Evolutionary conservation across 2,329 filamentous ascomycete species (phyloP).

Genomic region (Grosmannia clavigera): DNA sequence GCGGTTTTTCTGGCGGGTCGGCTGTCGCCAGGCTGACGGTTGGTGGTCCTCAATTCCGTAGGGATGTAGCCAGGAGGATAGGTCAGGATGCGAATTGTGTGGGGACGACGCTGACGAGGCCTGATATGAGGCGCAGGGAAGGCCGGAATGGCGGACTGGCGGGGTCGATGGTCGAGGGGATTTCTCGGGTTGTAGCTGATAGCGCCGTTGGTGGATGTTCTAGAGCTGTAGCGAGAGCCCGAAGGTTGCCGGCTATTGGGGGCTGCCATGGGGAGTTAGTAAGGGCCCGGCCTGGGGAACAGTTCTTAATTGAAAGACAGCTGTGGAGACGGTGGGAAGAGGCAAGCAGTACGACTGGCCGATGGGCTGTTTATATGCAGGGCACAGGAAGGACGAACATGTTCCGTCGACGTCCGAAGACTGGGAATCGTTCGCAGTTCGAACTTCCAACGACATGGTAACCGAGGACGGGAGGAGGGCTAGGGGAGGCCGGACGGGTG

Average conservation of each 20-base stretch:
- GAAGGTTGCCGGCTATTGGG: background rate
- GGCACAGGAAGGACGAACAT: background rate
- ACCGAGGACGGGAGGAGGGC: background rate
- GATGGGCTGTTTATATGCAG: background rate
- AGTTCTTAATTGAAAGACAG: background rate
- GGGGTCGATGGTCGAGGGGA: conserved; percentile 13
- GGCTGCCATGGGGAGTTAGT: background rate
- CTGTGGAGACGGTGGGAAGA: background rate
- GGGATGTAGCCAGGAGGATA: conserved; percentile 30
- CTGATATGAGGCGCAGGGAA: conserved; percentile 32
- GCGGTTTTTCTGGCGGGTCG: background rate
- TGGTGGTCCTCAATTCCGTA: conserved; percentile 21
- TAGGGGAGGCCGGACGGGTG: too few species aligned
- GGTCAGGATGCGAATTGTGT: conserved; percentile 42
- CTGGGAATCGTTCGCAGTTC: background rate
- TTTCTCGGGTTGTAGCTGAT: conserved; percentile 17
- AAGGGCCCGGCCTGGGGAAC: background rate
- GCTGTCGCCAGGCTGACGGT: background rate
- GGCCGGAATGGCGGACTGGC: conserved; percentile 11
- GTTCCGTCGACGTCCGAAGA: background rate
- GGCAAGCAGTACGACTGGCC: background rate
- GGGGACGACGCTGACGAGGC: conserved; percentile 37
- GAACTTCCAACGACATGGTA: background rate
- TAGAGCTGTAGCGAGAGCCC: background rate
- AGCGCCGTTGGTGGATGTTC: conserved; percentile 12